Evolutionary conservation across 345 rosid genomes (phyloP).

Genomic region (Diplotaxis tenuifolia): DNA sequence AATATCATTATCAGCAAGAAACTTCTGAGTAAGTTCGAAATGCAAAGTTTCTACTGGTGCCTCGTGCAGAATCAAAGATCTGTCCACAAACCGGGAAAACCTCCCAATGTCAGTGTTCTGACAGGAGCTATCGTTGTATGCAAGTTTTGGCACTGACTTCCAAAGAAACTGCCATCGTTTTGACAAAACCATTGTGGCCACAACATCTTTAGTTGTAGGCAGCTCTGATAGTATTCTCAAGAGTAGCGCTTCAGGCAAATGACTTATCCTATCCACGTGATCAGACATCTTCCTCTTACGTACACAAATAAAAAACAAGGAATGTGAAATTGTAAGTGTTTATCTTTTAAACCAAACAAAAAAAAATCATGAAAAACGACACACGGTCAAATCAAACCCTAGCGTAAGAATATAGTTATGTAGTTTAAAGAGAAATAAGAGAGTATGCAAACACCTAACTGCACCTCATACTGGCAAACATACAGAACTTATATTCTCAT

Average conservation of each 20-base stretch:
- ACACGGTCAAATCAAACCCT: too few species aligned
- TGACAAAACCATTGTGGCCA: constrained; percentile 17
- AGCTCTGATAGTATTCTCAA: neutral
- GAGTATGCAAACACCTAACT: neutral
- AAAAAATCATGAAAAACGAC: too few species aligned
- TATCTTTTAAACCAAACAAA: too few species aligned
- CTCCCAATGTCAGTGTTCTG: neutral
- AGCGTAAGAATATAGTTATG: too few species aligned
- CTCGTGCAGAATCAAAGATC: constrained; percentile 4
- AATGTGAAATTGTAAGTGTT: too few species aligned
- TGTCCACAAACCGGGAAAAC: neutral
- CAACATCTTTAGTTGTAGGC: neutral
- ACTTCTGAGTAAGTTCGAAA: neutral
- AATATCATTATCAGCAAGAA: neutral
- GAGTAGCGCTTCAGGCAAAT: neutral
- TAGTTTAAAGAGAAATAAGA: too few species aligned
- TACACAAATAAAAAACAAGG: neutral
- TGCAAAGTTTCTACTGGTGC: neutral
- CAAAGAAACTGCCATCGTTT: too few species aligned
- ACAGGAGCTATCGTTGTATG: neutral
- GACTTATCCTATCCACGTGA: neutral
- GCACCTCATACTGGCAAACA: neutral
- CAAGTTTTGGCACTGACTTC: neutral
- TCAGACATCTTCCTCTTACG: neutral
- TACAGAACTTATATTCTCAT: neutral